Conservation (phyloP, 345 rosid genomes). For the Salix arbutifolia region DNA sequence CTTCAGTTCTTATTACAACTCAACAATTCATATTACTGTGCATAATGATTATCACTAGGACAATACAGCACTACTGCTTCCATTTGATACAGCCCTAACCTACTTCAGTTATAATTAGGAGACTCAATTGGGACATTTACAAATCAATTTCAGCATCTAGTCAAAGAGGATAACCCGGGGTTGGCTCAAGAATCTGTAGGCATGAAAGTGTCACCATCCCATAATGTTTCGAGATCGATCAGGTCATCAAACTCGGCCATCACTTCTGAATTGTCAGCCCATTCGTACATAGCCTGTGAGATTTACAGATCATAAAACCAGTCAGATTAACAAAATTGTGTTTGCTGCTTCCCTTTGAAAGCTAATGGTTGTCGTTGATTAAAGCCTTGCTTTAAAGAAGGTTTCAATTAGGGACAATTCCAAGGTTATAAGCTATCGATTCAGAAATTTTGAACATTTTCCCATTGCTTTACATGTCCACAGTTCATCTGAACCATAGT, state of each 20-base stretch:
- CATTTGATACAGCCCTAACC: slow-evolving; percentile 1
- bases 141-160: neutral
- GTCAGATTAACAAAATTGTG: neutral
- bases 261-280: slow-evolving; percentile 32
- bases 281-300: slow-evolving; percentile 35
- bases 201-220: slow-evolving; percentile 52
- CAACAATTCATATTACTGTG: neutral
- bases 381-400: neutral
- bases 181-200: slow-evolving; percentile 31
- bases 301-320: neutral
- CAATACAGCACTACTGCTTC: neutral
- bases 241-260: slow-evolving; percentile 44
- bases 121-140: slow-evolving; percentile 17
- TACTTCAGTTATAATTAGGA: neutral
- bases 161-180: neutral
- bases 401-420: neutral
- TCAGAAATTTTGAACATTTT: neutral
- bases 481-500: neutral
- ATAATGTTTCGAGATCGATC: slow-evolving; percentile 50
- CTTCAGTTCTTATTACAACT: neutral
- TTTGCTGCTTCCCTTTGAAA: neutral
- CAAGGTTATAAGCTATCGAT: neutral
- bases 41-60: neutral
- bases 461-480: neutral
- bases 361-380: neutral